Evolutionary conservation across 1,284 basidiomycete genomes (phyloP).

Genomic region (Boletus hoseneyae): DNA sequence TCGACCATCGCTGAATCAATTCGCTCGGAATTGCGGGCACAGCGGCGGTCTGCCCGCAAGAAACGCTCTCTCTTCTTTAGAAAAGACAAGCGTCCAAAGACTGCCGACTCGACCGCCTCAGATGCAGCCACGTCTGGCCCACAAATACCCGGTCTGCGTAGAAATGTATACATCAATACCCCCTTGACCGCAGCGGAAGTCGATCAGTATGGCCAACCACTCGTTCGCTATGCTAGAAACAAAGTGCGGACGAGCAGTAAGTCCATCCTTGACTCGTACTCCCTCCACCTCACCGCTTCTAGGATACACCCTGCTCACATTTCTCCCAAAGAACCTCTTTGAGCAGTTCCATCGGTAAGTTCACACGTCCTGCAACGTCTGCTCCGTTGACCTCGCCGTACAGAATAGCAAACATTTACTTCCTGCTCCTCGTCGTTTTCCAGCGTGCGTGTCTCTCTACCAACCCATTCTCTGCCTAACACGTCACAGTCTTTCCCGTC

Average conservation of each 20-base stretch:
- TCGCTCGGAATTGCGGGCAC: slow-evolving; percentile 69
- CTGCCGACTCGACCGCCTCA: slow-evolving; percentile 28
- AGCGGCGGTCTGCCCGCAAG: slow-evolving; percentile 54
- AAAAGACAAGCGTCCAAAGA: slow-evolving; percentile 44
- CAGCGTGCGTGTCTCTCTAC: slow-evolving; percentile 51
- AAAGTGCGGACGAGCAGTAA: slow-evolving; percentile 93
- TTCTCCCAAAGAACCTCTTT: slow-evolving; percentile 90
- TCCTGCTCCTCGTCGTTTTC: slow-evolving; percentile 79
- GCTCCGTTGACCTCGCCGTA: slow-evolving; percentile 1
- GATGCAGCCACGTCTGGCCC: slow-evolving; percentile 18
- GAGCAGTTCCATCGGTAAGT: slow-evolving; percentile 84
- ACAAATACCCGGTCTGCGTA: slow-evolving; percentile 50
- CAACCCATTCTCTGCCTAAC: slow-evolving; percentile 6
- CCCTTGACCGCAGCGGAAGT: slow-evolving; percentile 63
- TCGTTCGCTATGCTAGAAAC: slow-evolving; percentile 79
- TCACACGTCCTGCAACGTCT: too few species aligned
- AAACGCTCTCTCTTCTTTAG: slow-evolving; percentile 62
- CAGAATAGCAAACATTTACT: slow-evolving; percentile 92
- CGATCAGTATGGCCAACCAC: slow-evolving; percentile 73
- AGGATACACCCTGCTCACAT: slow-evolving; percentile 90
- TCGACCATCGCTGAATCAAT: slow-evolving; percentile 86
- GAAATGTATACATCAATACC: slow-evolving; percentile 81
- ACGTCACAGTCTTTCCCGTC: slow-evolving; percentile 70
- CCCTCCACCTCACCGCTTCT: slow-evolving; percentile 13
- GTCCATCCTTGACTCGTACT: slow-evolving; percentile 32